phyloP scores from a whole-genome alignment of 495 filamentous ascomycete species.

The Annulohypoxylon stygium region DNA sequence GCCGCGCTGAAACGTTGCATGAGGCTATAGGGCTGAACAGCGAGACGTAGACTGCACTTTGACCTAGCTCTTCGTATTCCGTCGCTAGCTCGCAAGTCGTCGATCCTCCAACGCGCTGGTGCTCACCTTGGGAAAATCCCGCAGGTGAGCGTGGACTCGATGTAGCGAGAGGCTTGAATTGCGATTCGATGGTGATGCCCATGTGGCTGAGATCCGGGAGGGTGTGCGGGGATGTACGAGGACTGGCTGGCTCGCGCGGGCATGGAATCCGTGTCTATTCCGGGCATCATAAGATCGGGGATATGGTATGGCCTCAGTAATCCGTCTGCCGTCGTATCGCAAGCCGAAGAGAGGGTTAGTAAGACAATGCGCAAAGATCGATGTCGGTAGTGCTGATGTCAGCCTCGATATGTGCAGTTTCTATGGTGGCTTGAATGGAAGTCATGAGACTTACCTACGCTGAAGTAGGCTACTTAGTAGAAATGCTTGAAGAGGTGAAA shows the following conservation, averaged over 20 bases:
- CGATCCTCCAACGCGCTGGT: slow-evolving; percentile 5
- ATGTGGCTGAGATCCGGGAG: slow-evolving; percentile 26
- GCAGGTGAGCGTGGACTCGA: not conserved
- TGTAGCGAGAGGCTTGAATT: not conserved
- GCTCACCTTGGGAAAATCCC: slow-evolving; percentile 14
- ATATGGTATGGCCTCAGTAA: slow-evolving; percentile 12
- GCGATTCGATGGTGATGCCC: slow-evolving; percentile 7
- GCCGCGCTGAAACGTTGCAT: slow-evolving; percentile 37
- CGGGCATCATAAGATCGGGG: slow-evolving; percentile 15
- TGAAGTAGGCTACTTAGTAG: slow-evolving; percentile 22
- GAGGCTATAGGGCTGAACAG: slow-evolving; percentile 42
- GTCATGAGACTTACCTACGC: slow-evolving; percentile 11
- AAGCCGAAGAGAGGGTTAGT: not conserved
- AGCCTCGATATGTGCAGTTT: slow-evolving; percentile 21
- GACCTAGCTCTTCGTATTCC: slow-evolving; percentile 18
- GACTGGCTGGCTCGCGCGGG: slow-evolving; percentile 15
- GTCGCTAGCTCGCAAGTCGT: slow-evolving; percentile 1
- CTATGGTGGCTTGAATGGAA: slow-evolving; percentile 18
- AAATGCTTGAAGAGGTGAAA: not conserved
- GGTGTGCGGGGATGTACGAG: slow-evolving; percentile 10
- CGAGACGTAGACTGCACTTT: not conserved
- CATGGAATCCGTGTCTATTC: slow-evolving; percentile 14
- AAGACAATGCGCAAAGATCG: slow-evolving; percentile 9
- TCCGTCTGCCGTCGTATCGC: not conserved
- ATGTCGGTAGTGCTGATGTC: slow-evolving; percentile 33